Evolutionary conservation across 1,284 basidiomycete species (phyloP), one percentile per base, ranked within the genome.

Genomic region (Naganishia cerealis): DNA sequence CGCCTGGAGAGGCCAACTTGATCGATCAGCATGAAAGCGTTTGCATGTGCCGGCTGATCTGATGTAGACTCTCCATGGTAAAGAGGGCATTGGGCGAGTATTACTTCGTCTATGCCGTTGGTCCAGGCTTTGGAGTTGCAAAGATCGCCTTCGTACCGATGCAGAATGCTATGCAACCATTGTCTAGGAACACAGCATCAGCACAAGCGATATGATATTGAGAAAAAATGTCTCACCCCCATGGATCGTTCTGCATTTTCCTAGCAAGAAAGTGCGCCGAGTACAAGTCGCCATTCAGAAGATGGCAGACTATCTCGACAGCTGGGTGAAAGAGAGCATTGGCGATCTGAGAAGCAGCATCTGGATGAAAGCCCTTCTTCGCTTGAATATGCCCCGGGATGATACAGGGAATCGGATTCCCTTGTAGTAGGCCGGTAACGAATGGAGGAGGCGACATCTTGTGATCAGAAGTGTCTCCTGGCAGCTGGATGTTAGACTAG

Each of bases 191-290:
- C 33, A 46, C 4, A 50, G 46, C 2, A 24, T 54, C 13, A 53
- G 21, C 9, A 15, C 54, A 6, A 29, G 43, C 43, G 26, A 53
- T 43, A 12, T 18, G 21, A n/a, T 39, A 26, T 26, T 3, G 16
- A 10, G 13, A 29, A 15, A 9, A 16, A 18, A 50, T 5, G 3
- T 36, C 66, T 56, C 52, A 67, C 66, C 73, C 73, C 70, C 70
- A 72, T 36, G 71, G 70, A 66, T 74, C 71, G 62, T 74, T 72
- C 59, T 74, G 73, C 73, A 74, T 71, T 58, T 74, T 74, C 16
- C 73, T 36, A 15, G 71, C 65, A 42, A 74, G 52, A 57, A 74
- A 74, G 54, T 74, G 73, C 10, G 73, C 73, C 52, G 73, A 72
- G 52, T 72, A 74, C n/a, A 74, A 54, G 33, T 74, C 73, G 36